Percentiles rank a stretch among this genome's conserved stretches.
phyloP scores from a whole-genome alignment of 805 yeast species.

The Debaryomyces castellii region DNA sequence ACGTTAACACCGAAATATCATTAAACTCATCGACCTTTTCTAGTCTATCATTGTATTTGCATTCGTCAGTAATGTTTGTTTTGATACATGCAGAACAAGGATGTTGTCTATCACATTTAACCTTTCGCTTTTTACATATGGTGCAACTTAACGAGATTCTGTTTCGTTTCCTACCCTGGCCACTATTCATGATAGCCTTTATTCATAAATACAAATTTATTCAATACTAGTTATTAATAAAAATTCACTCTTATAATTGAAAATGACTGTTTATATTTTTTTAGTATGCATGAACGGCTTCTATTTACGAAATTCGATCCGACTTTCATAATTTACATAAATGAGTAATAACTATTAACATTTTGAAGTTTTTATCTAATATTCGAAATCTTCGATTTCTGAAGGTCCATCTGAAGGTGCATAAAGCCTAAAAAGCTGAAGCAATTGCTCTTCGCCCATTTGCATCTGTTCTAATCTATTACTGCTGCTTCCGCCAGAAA shows the following conservation, averaged over 20 bases:
- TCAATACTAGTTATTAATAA: too few relatives aligned
- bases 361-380: neutral
- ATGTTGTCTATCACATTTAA: conserved; percentile 35
- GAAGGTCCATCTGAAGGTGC: neutral
- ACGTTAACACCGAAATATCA: neutral
- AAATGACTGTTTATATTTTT: neutral
- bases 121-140: conserved; percentile 35
- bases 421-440: neutral
- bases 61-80: conserved; percentile 20
- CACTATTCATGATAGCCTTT: neutral
- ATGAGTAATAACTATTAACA: neutral
- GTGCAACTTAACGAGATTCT: conserved; percentile 32
- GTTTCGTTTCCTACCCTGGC: conserved; percentile 17
- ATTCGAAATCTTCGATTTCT: neutral
- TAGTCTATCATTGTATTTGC: conserved; percentile 21
- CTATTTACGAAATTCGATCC: neutral
- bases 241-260: too few relatives aligned
- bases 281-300: neutral
- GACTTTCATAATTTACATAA: neutral
- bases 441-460: neutral
- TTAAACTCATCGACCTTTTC: neutral
- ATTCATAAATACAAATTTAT: neutral
- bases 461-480: neutral
- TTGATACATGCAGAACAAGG: conserved; percentile 36
- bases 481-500: neutral